These are phyloP conservation scores for Aeschynomene evenia DNA, from an alignment of 306 rosid species.

Conservation along the genomic window DNA sequence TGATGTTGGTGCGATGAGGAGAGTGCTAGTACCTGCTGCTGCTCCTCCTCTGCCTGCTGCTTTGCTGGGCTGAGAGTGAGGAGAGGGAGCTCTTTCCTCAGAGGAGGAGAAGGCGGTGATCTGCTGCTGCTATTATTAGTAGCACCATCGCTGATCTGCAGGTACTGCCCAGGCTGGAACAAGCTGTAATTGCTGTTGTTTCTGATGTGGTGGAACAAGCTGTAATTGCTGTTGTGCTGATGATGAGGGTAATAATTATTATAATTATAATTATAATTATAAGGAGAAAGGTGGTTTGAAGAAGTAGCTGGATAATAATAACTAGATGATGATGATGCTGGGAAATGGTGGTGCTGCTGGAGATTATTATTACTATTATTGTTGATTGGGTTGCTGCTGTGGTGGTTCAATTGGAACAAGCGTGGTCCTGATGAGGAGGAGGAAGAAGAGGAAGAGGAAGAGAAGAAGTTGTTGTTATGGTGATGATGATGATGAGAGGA, in stretches of 20 bases:
- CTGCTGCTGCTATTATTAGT: too few species aligned
- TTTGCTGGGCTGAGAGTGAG: constrained; percentile 52
- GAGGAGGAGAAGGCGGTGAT: constrained; percentile 79
- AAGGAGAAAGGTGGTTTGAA: too few species aligned
- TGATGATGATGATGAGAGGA: constrained; percentile 37
- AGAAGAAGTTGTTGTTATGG: background rate
- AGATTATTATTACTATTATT: too few species aligned
- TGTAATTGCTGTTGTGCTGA: background rate
- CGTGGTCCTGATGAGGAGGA: background rate
- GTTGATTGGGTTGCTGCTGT: too few species aligned
- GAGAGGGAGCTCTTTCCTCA: constrained; percentile 81
- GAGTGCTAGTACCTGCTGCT: too few species aligned
- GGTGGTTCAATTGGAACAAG: constrained; percentile 42
- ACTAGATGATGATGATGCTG: too few species aligned
- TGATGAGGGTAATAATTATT: background rate
- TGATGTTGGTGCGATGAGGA: too few species aligned
- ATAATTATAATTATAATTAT: too few species aligned
- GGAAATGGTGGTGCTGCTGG: constrained; percentile 20
- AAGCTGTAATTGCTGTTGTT: background rate
- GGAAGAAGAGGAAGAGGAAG: background rate
- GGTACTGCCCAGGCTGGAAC: too few species aligned
- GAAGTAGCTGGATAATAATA: too few species aligned
- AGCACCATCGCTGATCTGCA: too few species aligned
- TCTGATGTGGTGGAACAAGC: too few species aligned
- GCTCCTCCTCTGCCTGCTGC: constrained; percentile 10